Base-by-base conservation (phyloP, 140 eudicot species). In the Senecio squalidus region DNA sequence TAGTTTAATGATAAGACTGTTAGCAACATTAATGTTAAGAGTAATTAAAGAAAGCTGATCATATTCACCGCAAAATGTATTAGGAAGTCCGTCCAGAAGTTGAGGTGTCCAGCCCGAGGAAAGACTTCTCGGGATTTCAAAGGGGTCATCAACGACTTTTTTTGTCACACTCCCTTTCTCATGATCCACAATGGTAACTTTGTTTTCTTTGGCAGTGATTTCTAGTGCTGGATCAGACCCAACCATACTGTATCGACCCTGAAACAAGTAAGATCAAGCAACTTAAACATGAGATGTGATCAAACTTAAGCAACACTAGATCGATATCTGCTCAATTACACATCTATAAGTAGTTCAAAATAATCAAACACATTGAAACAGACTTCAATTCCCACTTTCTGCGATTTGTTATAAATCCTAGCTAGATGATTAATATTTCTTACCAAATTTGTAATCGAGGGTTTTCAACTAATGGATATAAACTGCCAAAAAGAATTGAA, bases 221-320 rank as follows among this genome's bases (percentile, higher is more conserved):
- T 90, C 97, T 77, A 85, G 78, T 23, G 94, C 30, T 49, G 97
- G 97, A 24, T 80, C 82, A 38, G 95, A 80, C 47, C 97, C 97
- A 49, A 90, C 80, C 34, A 85, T 84, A 64, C 95, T 90, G 80
- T 82, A 90, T 38, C 97, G 86, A 62, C 97, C 97, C 89, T 85
- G 57, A 7, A 70, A 61, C 30, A n/a, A 74, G 24, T 38, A 57
- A 59, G 45, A 27, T 66, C 39, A 48, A 16, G 21, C 47, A 45
- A 29, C 21, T 24, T 55, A 60, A 49, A 15, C 20, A 34, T 9
- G 34, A 23, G 55, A 24, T 26, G n/a, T n/a, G n/a, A n/a, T n/a
- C n/a, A n/a, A n/a, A n/a, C n/a, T n/a, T n/a, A n/a, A n/a, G n/a
- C n/a, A n/a, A n/a, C n/a, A n/a, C n/a, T n/a, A n/a, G n/a, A n/a